Base-by-base conservation (phyloP, 2,329 filamentous ascomycete species). In the Pseudopithomyces maydicus region DNA sequence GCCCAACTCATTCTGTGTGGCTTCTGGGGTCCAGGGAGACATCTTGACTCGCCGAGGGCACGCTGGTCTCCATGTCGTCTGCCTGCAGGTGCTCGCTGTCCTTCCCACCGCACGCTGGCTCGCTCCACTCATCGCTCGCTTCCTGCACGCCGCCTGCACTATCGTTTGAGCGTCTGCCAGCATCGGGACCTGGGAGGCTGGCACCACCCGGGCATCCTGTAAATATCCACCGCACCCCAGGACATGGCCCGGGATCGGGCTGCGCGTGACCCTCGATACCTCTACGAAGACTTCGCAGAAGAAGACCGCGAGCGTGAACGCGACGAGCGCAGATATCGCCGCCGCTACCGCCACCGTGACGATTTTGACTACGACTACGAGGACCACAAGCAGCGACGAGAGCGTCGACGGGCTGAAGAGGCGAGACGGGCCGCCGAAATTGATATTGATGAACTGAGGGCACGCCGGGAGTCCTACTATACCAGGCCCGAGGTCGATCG, bases 361-460 rank as follows among this genome's bases (percentile, higher is more conserved):
- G 59, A 64, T 55, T 65, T 61, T 56, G 62, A 69, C 29, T 54
- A 65, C 60, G 58, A 67, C 54, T 23, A 62, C 55, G 57, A 65
- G 56, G 67, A 70, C 58, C 67, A 74, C 7, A 68, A 61, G 49
- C 67, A 74, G 46, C 68, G 71, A 42, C 56, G 71, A 52, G 70
- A 71, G 58, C 70, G 69, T 42, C 68, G 70, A n/a, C 66, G 66
- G 20, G 67, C 70, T 35, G 70, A 73, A 6, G 71, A 73, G 32
- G 65, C 64, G 0, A 42, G 70, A 22, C 58, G 68, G 1, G 59
- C 67, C 50, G 69, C 71, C 33, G 70, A 76, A 59, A 62, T 76
- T 22, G 77, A 79, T 57, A 57, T 79, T 38, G 74, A 78, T 50
- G 77, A 79, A 50, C 58, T 79, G 47, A 64, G 77, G 51, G 68